phyloP scores from a whole-genome alignment of 2,329 filamentous ascomycete species.

The Diaporthe ilicicola region DNA sequence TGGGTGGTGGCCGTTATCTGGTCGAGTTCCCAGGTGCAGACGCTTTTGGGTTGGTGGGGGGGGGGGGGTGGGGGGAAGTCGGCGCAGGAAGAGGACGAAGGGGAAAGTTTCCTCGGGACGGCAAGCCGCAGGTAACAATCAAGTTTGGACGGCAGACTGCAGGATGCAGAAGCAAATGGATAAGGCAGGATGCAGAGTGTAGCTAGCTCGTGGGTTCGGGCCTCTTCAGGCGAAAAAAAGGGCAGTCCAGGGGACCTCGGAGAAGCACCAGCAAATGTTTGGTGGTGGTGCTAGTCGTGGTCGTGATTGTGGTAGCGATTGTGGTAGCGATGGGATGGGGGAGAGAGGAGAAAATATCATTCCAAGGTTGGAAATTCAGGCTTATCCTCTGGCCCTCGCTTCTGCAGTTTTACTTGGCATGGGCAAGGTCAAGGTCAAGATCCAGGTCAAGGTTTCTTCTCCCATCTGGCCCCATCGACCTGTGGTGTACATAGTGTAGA shows the following conservation, averaged over 20 bases:
- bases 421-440: slow-evolving; percentile 1
- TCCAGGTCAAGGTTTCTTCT: slow-evolving; percentile 4
- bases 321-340: no score
- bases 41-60: no score
- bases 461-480: neutral
- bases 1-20: slow-evolving; percentile 3
- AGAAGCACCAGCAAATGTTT: neutral
- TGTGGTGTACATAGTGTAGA: neutral
- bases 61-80: neutral
- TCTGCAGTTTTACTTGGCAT: neutral
- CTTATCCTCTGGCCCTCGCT: slow-evolving; percentile 9
- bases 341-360: neutral
- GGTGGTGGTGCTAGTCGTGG: neutral
- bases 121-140: slow-evolving; percentile 21
- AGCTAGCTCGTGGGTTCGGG: neutral
- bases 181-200: neutral
- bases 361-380: slow-evolving; percentile 12
- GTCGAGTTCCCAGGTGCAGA: neutral
- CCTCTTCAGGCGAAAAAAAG: neutral
- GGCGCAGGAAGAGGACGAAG: neutral
- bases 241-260: neutral
- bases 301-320: neutral
- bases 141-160: slow-evolving; percentile 8
- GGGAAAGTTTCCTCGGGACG: slow-evolving; percentile 3
- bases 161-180: neutral